Evolutionary conservation across 306 rosid genomes (phyloP).

Genomic region (Lathyrus oleraceus): DNA sequence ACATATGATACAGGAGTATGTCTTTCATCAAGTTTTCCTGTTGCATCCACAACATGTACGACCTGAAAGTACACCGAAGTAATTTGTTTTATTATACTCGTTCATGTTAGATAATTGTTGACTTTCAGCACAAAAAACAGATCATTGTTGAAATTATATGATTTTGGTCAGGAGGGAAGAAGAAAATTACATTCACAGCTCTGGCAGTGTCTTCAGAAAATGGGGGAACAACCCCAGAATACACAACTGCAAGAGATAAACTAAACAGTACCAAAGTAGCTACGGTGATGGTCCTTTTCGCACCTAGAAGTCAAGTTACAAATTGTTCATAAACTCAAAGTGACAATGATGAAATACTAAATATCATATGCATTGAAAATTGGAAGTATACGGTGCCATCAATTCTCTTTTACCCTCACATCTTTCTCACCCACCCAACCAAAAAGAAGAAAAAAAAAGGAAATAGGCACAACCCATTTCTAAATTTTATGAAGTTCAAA

Average conservation of each 20-base stretch:
- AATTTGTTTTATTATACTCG: conserved; percentile 12
- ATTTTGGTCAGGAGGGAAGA: conserved; percentile 3
- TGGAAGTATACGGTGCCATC: background rate
- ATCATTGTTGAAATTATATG: conserved; percentile 15
- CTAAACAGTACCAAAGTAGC: conserved; percentile 62
- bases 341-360: background rate
- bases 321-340: conserved; percentile 20
- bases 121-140: background rate
- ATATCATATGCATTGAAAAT: background rate
- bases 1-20: conserved; percentile 58
- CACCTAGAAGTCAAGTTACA: conserved; percentile 53
- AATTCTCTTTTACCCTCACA: background rate
- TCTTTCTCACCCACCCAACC: background rate
- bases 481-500: background rate
- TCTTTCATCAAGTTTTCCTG: conserved; percentile 47
- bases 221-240: conserved; percentile 66
- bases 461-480: background rate
- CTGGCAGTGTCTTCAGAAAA: conserved; percentile 76
- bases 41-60: conserved; percentile 88
- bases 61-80: conserved; percentile 55
- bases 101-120: background rate
- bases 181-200: conserved; percentile 76
- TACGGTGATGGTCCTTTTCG: conserved; percentile 58
- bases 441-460: background rate
- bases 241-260: conserved; percentile 55